Conservation (phyloP, 768 basidiomycete species). For the Mycena epipterygia region DNA sequence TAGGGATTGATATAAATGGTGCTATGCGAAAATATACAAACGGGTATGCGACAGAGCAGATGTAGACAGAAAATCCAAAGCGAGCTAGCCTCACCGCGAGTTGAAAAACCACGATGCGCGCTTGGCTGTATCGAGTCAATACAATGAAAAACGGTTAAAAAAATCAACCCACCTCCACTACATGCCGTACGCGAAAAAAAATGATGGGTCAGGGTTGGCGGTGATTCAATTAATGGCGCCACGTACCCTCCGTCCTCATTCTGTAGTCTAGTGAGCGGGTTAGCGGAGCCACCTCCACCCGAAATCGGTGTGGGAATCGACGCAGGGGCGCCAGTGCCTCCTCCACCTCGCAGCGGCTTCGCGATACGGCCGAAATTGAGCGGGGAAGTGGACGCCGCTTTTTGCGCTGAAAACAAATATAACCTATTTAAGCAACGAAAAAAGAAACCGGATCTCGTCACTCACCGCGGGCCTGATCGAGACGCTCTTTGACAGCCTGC, state of each 20-base stretch:
- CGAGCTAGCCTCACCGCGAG: slow-evolving; percentile 66
- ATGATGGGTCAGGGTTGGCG: slow-evolving; percentile 43
- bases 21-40: slow-evolving; percentile 44
- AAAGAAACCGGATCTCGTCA: slow-evolving; percentile 31
- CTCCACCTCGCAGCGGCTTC: slow-evolving; percentile 95
- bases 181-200: slow-evolving; percentile 36
- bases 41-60: slow-evolving; percentile 41
- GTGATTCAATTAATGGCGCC: slow-evolving; percentile 37
- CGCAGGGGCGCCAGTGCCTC: slow-evolving; percentile 67
- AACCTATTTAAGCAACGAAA: slow-evolving; percentile 29
- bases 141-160: slow-evolving; percentile 36
- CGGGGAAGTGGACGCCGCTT: slow-evolving; percentile 75
- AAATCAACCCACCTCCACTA: slow-evolving; percentile 56
- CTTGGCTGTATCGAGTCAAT: slow-evolving; percentile 69
- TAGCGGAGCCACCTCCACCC: slow-evolving; percentile 65
- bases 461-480: slow-evolving; percentile 94
- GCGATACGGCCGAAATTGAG: slow-evolving; percentile 95
- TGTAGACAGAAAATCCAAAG: slow-evolving; percentile 31
- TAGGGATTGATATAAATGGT: slow-evolving; percentile 31
- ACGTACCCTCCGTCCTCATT: slow-evolving; percentile 83
- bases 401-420: slow-evolving; percentile 78
- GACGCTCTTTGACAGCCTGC: slow-evolving; percentile 90
- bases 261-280: slow-evolving; percentile 80
- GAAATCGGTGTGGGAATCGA: slow-evolving; percentile 57
- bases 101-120: slow-evolving; percentile 96